Evolutionary conservation across 495 filamentous ascomycete genomes (phyloP).

Genomic region (Penicillium flavigenum): DNA sequence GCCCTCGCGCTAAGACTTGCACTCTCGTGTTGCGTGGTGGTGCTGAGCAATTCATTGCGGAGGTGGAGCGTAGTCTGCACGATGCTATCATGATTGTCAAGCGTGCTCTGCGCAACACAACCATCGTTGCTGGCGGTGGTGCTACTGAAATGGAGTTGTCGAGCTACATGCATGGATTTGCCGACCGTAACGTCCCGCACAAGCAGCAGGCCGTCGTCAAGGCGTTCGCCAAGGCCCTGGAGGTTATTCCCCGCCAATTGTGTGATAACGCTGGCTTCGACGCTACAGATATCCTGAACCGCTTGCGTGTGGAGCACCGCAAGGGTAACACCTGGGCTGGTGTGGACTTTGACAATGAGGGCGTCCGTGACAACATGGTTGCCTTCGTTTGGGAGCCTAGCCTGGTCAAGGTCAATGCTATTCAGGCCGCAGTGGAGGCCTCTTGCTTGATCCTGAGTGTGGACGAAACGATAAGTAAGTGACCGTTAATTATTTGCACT

Average conservation of each 20-base stretch:
- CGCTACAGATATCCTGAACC: slow-evolving; percentile 94
- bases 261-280: slow-evolving; percentile 99
- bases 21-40: slow-evolving; percentile 93
- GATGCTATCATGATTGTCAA: slow-evolving; percentile 99
- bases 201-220: slow-evolving; percentile 98
- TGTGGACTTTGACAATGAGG: slow-evolving; percentile 91
- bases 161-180: slow-evolving; percentile 84
- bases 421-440: slow-evolving; percentile 93
- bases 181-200: slow-evolving; percentile 85
- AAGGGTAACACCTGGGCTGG: slow-evolving; percentile 91
- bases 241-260: slow-evolving; percentile 93
- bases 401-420: slow-evolving; percentile 94
- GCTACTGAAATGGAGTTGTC: slow-evolving; percentile 97
- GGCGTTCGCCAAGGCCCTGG: slow-evolving; percentile 93
- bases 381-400: slow-evolving; percentile 96
- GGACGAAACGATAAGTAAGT: slow-evolving; percentile 89
- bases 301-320: slow-evolving; percentile 88
- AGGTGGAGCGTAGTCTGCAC: slow-evolving; percentile 94
- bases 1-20: slow-evolving; percentile 92
- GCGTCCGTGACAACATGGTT: slow-evolving; percentile 87
- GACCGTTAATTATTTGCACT: slow-evolving; percentile 7
- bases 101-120: slow-evolving; percentile 88
- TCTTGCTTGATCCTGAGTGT: slow-evolving; percentile 93
- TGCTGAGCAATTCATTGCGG: slow-evolving; percentile 98
- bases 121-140: slow-evolving; percentile 92